Conservation (phyloP, 73 alveolate species). For the Uronychia setigera region DNA sequence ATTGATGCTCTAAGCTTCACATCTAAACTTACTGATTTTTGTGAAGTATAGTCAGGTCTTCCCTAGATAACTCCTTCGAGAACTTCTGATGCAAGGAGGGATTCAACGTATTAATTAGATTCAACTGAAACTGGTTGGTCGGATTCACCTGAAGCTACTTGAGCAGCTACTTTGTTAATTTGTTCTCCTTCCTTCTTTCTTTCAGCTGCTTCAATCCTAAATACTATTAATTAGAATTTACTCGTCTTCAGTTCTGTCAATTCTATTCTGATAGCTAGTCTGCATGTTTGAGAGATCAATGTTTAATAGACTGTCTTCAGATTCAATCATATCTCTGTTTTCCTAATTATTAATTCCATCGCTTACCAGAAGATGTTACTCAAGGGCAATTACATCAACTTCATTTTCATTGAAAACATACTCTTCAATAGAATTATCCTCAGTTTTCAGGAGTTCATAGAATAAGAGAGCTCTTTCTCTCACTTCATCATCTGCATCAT, state of each 20-base stretch:
- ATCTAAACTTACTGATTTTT: neutral
- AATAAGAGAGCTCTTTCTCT: slow-evolving; percentile 92
- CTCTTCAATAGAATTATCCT: slow-evolving; percentile 39
- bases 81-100: neutral
- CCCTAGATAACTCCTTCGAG: neutral
- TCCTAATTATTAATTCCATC: neutral
- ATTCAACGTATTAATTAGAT: neutral
- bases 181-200: neutral
- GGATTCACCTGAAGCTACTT: neutral
- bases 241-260: slow-evolving; percentile 1
- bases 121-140: neutral
- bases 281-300: slow-evolving; percentile 6
- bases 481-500: slow-evolving; percentile 93
- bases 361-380: neutral
- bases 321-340: slow-evolving; percentile 9
- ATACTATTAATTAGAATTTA: too few relatives aligned
- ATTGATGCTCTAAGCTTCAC: neutral
- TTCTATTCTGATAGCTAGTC: neutral
- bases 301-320: slow-evolving; percentile 11
- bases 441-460: slow-evolving; percentile 43
- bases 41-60: neutral
- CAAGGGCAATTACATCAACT: neutral
- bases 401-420: neutral
- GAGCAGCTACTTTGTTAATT: neutral
- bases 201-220: neutral